phyloP scores from a whole-genome alignment of 2,329 filamentous ascomycete genomes.

The Cadophora sp. region DNA sequence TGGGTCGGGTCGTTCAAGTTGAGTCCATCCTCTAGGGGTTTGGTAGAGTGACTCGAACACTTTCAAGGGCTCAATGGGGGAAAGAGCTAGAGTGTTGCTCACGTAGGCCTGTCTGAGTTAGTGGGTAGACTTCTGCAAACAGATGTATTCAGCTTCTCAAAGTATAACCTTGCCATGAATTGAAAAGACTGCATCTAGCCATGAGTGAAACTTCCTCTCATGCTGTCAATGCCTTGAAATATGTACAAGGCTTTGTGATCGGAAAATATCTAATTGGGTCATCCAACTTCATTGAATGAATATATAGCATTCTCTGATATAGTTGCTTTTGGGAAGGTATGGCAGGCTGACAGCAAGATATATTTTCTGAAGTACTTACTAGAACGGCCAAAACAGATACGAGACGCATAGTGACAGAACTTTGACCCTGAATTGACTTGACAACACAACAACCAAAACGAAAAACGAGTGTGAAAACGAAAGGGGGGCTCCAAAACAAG shows the following conservation, averaged over 20 bases:
- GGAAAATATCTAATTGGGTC: no score
- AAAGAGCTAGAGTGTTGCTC: slow-evolving; percentile 22
- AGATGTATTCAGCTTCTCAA: no score
- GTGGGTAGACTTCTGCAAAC: background rate
- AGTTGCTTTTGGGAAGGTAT: no score
- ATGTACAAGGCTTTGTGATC: no score
- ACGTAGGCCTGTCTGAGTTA: slow-evolving; percentile 10
- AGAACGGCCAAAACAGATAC: slow-evolving; percentile 7
- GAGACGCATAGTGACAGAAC: background rate
- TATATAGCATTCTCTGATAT: no score
- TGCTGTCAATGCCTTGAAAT: no score
- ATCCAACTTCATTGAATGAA: no score
- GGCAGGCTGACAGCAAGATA: background rate
- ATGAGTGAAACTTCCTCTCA: no score
- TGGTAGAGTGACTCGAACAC: slow-evolving; percentile 37
- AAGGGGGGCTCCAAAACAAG: background rate
- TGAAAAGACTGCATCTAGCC: no score
- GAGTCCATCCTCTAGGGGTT: slow-evolving; percentile 38
- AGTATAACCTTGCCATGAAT: no score
- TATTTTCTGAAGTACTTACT: background rate
- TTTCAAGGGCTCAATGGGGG: slow-evolving; percentile 16
- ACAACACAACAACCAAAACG: background rate
- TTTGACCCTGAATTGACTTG: background rate
- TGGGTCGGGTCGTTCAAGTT: slow-evolving; percentile 32
- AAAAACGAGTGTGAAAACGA: background rate